phyloP scores from a whole-genome alignment of 164 flowering plant genomes.

The Amborella trichopoda region DNA sequence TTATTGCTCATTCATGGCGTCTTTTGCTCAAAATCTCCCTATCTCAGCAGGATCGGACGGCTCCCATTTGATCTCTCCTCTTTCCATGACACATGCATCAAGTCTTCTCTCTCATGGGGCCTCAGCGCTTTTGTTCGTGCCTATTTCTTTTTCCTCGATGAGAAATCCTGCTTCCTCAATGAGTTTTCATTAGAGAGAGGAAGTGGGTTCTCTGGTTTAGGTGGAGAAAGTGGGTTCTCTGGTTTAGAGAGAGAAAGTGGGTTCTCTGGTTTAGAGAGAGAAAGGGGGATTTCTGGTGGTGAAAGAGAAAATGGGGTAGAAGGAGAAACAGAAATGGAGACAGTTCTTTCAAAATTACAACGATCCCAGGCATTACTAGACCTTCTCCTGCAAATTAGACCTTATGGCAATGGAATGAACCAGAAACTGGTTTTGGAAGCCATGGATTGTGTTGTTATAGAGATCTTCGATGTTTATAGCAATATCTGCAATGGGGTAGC shows the following conservation, averaged over 20 bases:
- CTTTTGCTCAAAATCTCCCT: slow-evolving; percentile 32
- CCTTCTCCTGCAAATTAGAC: slow-evolving; percentile 43
- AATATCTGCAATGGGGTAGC: slow-evolving; percentile 50
- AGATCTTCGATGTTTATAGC: slow-evolving; percentile 62
- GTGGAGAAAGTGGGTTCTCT: background rate
- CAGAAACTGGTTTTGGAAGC: slow-evolving; percentile 42
- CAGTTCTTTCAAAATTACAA: slow-evolving; percentile 26
- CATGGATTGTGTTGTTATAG: slow-evolving; percentile 57
- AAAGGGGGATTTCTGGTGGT: too few relatives aligned
- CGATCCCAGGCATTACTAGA: slow-evolving; percentile 46
- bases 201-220: too few relatives aligned
- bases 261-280: too few relatives aligned
- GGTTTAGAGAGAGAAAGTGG: too few relatives aligned
- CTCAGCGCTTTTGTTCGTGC: slow-evolving; percentile 37
- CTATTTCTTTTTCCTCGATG: slow-evolving; percentile 58
- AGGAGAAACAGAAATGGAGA: slow-evolving; percentile 4
- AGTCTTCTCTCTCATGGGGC: slow-evolving; percentile 17
- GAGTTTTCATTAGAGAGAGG: background rate
- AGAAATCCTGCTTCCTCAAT: slow-evolving; percentile 18
- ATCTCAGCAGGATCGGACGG: slow-evolving; percentile 28
- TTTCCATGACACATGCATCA: slow-evolving; percentile 34
- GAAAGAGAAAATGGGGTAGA: background rate
- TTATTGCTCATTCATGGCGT: slow-evolving; percentile 73
- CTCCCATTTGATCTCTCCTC: slow-evolving; percentile 71
- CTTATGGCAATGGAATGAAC: slow-evolving; percentile 15